These are phyloP conservation scores for Daldinia caldariorum DNA, from an alignment of 495 filamentous ascomycete species.

Conservation along the genomic window DNA sequence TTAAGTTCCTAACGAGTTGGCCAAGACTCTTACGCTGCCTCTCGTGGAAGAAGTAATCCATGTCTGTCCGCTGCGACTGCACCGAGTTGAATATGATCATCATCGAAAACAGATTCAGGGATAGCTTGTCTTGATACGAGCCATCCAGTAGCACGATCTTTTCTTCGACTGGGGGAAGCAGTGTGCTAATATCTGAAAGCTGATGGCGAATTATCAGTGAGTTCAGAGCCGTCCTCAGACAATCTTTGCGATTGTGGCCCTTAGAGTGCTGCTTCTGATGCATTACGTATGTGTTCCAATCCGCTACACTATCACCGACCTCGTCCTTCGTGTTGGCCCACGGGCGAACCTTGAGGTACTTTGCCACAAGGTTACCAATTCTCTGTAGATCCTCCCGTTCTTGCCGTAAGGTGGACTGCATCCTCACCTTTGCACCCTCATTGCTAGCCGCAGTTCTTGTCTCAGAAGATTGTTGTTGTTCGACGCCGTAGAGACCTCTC, in stretches of 20 bases:
- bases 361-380: slow-evolving; percentile 73
- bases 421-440: slow-evolving; percentile 6
- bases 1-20: slow-evolving; percentile 77
- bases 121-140: slow-evolving; percentile 83
- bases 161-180: slow-evolving; percentile 76
- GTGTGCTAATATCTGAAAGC: slow-evolving; percentile 69
- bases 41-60: slow-evolving; percentile 89
- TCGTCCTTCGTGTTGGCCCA: slow-evolving; percentile 65
- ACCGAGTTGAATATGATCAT: slow-evolving; percentile 85
- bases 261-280: slow-evolving; percentile 64
- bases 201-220: slow-evolving; percentile 84
- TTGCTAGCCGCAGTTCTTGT: slow-evolving; percentile 23
- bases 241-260: slow-evolving; percentile 65
- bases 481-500: slow-evolving; percentile 77
- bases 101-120: slow-evolving; percentile 84
- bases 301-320: slow-evolving; percentile 53
- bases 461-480: slow-evolving; percentile 20
- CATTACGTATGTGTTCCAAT: slow-evolving; percentile 81
- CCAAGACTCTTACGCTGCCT: slow-evolving; percentile 71
- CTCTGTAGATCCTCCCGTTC: slow-evolving; percentile 78
- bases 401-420: slow-evolving; percentile 52
- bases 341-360: slow-evolving; percentile 79
- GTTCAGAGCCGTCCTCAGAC: slow-evolving; percentile 75
- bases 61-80: slow-evolving; percentile 83
- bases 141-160: slow-evolving; percentile 78